A percentile compares a stretch with the other conserved stretches of the same genome.
Evolutionary conservation across 495 filamentous ascomycete genomes (phyloP).

Genomic region (Bacidia gigantensis): DNA sequence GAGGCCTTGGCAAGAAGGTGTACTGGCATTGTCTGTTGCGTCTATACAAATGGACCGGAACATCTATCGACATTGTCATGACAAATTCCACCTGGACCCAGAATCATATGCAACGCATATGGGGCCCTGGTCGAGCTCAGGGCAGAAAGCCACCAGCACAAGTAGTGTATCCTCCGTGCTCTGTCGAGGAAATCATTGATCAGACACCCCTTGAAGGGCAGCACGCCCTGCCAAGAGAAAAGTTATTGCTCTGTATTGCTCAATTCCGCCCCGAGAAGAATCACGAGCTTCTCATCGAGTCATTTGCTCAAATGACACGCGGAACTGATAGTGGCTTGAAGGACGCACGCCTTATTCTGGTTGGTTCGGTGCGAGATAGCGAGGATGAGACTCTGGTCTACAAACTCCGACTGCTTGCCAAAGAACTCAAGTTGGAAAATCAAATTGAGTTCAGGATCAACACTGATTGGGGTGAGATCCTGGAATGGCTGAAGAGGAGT

Average conservation of each 20-base stretch:
- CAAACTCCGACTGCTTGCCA: constrained; percentile 72
- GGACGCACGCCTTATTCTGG: constrained; percentile 57
- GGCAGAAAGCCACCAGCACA: constrained; percentile 25
- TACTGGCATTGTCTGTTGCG: constrained; percentile 83
- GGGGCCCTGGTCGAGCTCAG: constrained; percentile 44
- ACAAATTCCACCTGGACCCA: constrained; percentile 94
- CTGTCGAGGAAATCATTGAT: constrained; percentile 65
- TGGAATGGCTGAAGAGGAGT: constrained; percentile 56
- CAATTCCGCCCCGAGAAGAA: constrained; percentile 98
- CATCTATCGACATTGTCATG: constrained; percentile 81
- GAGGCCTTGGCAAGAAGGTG: constrained; percentile 50
- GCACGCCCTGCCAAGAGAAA: constrained; percentile 53
- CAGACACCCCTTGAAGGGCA: constrained; percentile 52
- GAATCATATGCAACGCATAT: constrained; percentile 64
- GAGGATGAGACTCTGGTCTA: constrained; percentile 82
- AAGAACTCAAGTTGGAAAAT: constrained; percentile 75
- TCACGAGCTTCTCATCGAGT: constrained; percentile 66
- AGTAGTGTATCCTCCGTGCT: constrained; percentile 84
- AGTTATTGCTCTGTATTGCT: constrained; percentile 75
- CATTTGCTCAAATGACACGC: constrained; percentile 60
- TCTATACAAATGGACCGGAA: constrained; percentile 68
- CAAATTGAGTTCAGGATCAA: constrained; percentile 77
- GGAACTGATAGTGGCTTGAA: constrained; percentile 18
- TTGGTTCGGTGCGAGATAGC: constrained; percentile 74
- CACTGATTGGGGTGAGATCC: constrained; percentile 72